Evolutionary conservation across 306 rosid genomes (phyloP).

Genomic region (Citrullus amarus): DNA sequence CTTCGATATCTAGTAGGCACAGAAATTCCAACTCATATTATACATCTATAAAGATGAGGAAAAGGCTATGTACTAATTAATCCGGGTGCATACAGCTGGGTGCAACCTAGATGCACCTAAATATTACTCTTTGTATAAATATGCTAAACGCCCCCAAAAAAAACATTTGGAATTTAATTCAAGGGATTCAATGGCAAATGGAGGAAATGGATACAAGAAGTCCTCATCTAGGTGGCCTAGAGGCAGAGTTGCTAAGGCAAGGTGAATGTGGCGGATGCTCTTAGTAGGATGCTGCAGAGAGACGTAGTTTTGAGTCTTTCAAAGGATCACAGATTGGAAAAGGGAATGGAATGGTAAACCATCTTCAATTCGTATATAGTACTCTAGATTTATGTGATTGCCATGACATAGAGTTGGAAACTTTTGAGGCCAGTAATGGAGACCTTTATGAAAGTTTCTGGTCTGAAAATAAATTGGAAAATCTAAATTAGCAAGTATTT

Average conservation of each 20-base stretch:
- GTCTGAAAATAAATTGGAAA: background rate
- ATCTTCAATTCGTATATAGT: background rate
- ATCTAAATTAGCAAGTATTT: background rate
- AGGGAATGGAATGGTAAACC: background rate
- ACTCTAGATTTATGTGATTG: background rate
- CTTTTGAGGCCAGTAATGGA: background rate
- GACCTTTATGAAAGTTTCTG: background rate
- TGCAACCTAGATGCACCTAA: no score
- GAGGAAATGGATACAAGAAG: background rate
- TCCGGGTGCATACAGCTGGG: no score
- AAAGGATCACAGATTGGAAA: background rate
- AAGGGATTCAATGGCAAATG: background rate
- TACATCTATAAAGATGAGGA: background rate
- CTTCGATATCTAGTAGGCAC: conserved; percentile 34
- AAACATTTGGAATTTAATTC: background rate
- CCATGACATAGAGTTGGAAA: background rate
- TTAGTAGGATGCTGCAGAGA: background rate
- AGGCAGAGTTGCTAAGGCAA: background rate
- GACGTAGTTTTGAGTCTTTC: background rate
- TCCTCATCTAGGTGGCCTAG: background rate
- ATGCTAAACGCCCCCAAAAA: background rate
- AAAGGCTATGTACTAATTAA: background rate
- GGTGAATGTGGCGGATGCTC: background rate
- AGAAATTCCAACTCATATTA: background rate
- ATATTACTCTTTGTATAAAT: no score